phyloP scores from a whole-genome alignment of 2,329 filamentous ascomycete genomes.

The Hymenotorrendiella dingleyae region DNA sequence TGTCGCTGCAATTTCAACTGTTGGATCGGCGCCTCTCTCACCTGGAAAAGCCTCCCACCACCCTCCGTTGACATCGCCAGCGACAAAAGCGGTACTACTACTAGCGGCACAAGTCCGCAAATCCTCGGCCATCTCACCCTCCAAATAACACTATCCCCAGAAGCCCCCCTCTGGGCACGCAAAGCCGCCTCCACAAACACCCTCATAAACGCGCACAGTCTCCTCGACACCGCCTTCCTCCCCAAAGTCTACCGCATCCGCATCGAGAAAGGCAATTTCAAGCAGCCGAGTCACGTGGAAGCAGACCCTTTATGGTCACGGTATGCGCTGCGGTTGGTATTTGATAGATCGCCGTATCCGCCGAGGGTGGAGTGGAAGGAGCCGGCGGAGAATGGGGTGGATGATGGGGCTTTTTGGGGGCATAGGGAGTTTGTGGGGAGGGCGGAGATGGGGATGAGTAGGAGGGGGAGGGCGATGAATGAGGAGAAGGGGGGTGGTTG shows the following conservation, averaged over 20 bases:
- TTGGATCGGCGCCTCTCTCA: conserved; percentile 18
- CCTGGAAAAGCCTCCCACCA: conserved; percentile 20
- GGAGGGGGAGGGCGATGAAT: conserved; percentile 8
- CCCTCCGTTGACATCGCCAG: not conserved
- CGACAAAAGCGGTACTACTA: not conserved
- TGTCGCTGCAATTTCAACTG: conserved; percentile 21
- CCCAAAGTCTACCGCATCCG: conserved; percentile 22
- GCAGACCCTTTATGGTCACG: conserved; percentile 8
- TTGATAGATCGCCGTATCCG: conserved; percentile 29
- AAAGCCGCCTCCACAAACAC: not conserved
- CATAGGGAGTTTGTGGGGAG: conserved; percentile 23
- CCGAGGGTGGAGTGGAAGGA: conserved; percentile 22
- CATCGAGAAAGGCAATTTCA: conserved; percentile 26
- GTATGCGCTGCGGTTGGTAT: conserved; percentile 22
- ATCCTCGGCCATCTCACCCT: conserved; percentile 11
- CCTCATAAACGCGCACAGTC: conserved; percentile 15
- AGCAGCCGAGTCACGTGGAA: conserved; percentile 15
- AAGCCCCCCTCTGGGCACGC: conserved; percentile 10
- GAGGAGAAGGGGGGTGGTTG: not conserved
- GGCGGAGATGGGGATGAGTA: conserved; percentile 12
- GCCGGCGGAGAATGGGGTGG: conserved; percentile 18
- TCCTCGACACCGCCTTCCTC: conserved; percentile 22
- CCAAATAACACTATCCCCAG: conserved; percentile 22
- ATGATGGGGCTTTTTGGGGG: conserved; percentile 20
- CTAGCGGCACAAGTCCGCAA: conserved; percentile 1